These are phyloP conservation scores for Starmera stellimalicola DNA, from an alignment of 1,139 yeast species.

Conservation along the genomic window DNA sequence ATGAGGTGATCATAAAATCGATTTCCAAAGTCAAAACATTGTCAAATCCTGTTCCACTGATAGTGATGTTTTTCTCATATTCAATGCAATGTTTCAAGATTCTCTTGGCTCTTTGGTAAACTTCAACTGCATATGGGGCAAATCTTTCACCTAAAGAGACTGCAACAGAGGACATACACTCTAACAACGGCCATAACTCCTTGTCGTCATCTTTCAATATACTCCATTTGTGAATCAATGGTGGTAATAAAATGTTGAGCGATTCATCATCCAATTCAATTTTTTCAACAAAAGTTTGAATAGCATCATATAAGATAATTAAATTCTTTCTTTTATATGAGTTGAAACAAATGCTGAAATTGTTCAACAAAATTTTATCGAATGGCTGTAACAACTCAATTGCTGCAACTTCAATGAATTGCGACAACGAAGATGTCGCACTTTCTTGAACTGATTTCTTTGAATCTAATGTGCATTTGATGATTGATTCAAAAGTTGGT, in stretches of 20 bases:
- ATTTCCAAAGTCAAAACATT: constrained; percentile 51
- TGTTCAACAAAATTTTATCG: constrained; percentile 50
- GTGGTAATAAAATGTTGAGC: constrained; percentile 62
- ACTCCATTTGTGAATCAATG: constrained; percentile 75
- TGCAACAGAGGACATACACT: constrained; percentile 87
- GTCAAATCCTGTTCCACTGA: not conserved
- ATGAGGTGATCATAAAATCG: constrained; percentile 80
- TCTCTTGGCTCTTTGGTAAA: constrained; percentile 69
- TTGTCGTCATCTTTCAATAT: constrained; percentile 63
- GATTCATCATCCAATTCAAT: constrained; percentile 47
- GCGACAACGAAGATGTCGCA: constrained; percentile 81
- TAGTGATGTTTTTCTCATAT: constrained; percentile 54
- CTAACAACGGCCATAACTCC: constrained; percentile 85
- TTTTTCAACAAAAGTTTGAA: constrained; percentile 84
- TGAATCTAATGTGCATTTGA: constrained; percentile 66
- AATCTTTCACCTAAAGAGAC: constrained; percentile 77
- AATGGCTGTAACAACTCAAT: constrained; percentile 44
- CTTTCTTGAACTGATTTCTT: constrained; percentile 93
- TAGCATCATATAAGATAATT: constrained; percentile 77
- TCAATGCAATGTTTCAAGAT: constrained; percentile 64
- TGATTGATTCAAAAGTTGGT: constrained; percentile 71
- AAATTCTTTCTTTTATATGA: constrained; percentile 77
- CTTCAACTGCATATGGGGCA: constrained; percentile 84
- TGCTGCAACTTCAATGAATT: constrained; percentile 73
- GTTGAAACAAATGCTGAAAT: constrained; percentile 64